These are phyloP conservation scores for Leptomonas pyrrhocoris DNA, from an alignment of 208 protist genomes.

Conservation along the genomic window DNA sequence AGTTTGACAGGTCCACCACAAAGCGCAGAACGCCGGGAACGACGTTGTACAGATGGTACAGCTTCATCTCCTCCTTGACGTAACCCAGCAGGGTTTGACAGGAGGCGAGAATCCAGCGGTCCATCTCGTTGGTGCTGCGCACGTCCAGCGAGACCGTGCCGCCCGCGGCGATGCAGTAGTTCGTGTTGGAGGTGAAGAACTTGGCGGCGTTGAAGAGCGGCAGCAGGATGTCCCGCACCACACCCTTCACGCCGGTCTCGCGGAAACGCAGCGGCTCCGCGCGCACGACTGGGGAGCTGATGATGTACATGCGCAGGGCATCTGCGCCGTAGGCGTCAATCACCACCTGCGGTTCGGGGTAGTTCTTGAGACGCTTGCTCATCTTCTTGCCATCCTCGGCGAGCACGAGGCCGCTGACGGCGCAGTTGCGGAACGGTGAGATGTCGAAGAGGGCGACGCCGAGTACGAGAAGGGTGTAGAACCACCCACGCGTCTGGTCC, in stretches of 20 bases:
- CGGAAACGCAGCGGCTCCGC: constrained; percentile 97
- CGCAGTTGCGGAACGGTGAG: constrained; percentile 99
- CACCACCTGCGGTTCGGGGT: constrained; percentile 97
- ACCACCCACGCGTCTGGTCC: constrained; percentile 99
- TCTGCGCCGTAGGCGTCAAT: constrained; percentile 98
- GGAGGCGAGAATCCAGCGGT: constrained; percentile 98
- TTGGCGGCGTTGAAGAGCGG: constrained; percentile 98
- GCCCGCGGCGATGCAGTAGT: constrained; percentile 63
- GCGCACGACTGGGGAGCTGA: constrained; percentile 99
- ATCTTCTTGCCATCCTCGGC: constrained; percentile 99
- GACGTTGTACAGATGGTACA: constrained; percentile 99
- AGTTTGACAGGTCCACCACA: constrained; percentile 99
- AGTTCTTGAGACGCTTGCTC: constrained; percentile 99
- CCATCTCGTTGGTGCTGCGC: constrained; percentile 96
- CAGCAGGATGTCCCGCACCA: constrained; percentile 98
- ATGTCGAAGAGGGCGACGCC: constrained; percentile 98
- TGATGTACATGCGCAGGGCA: constrained; percentile 99
- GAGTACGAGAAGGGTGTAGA: constrained; percentile 99
- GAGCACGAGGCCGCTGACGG: constrained; percentile 99
- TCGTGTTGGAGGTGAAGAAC: constrained; percentile 98
- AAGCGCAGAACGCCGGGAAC: constrained; percentile 97
- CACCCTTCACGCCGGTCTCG: constrained; percentile 92
- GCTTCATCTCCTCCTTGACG: constrained; percentile 96
- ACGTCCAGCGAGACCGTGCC: constrained; percentile 59
- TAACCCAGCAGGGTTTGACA: constrained; percentile 94